Percentiles rank a stretch among this genome's conserved stretches.
Evolutionary conservation across 331 rosid species (phyloP).

Genomic region (Quercus phellos): DNA sequence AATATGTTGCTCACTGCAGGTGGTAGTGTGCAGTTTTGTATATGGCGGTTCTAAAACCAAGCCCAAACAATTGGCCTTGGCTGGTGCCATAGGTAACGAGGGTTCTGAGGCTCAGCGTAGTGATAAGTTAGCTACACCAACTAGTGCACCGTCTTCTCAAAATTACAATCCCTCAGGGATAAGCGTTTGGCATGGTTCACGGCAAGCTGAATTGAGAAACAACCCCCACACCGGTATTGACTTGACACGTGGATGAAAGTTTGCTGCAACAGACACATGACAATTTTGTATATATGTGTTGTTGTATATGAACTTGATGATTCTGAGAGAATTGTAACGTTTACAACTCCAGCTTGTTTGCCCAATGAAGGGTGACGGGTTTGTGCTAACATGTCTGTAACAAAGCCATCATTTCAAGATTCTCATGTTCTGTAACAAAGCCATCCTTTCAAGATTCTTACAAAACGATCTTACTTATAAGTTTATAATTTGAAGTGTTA

Average conservation of each 20-base stretch:
- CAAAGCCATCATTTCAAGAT: slow-evolving; percentile 35
- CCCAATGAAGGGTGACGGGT: slow-evolving; percentile 31
- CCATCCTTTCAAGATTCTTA: slow-evolving; percentile 29
- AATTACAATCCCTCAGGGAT: slow-evolving; percentile 46
- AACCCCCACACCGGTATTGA: slow-evolving; percentile 77
- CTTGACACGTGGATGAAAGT: slow-evolving; percentile 73
- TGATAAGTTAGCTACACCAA: slow-evolving; percentile 47
- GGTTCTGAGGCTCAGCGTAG: slow-evolving; percentile 47
- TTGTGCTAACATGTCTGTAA: slow-evolving; percentile 51
- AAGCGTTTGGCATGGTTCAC: slow-evolving; percentile 62
- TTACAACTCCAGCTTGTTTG: slow-evolving; percentile 33
- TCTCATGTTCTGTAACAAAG: slow-evolving; percentile 37
- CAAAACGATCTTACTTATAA: slow-evolving; percentile 18
- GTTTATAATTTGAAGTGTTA: slow-evolving; percentile 11
- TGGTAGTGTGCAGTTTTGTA: slow-evolving; percentile 80
- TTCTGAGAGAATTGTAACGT: slow-evolving; percentile 42
- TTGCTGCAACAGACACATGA: slow-evolving; percentile 46
- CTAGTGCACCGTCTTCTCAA: slow-evolving; percentile 50
- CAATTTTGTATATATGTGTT: slow-evolving; percentile 67
- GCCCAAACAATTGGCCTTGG: slow-evolving; percentile 36
- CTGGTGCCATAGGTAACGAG: slow-evolving; percentile 31
- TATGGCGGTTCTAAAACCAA: slow-evolving; percentile 61
- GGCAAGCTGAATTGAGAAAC: slow-evolving; percentile 47
- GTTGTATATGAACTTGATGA: slow-evolving; percentile 51
- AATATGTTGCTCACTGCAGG: slow-evolving; percentile 46